Conservation (phyloP, 2,329 filamentous ascomycete genomes). For the Sclerotinia trifoliorum region DNA sequence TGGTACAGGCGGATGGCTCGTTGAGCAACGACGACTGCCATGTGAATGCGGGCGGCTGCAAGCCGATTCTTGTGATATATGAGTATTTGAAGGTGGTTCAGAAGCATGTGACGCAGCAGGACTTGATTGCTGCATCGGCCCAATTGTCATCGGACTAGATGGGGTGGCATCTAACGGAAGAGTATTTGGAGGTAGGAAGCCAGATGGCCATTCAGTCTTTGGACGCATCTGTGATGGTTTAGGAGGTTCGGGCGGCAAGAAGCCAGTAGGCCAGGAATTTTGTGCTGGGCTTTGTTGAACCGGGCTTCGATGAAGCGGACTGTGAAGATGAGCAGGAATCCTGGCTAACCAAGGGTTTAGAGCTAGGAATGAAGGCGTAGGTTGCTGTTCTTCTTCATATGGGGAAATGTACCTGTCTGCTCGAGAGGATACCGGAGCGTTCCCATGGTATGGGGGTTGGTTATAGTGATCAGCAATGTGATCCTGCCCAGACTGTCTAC, state of each 20-base stretch:
- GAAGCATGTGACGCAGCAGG: neutral
- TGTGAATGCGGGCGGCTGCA: neutral
- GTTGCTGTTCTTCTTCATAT: neutral
- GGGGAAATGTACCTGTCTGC: neutral
- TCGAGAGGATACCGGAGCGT: neutral
- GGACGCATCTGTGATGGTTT: neutral
- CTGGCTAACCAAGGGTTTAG: slow-evolving; percentile 1
- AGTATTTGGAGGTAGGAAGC: slow-evolving; percentile 2
- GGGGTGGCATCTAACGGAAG: neutral
- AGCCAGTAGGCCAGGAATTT: slow-evolving; percentile 18
- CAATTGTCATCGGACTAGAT: neutral
- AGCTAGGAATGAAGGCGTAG: neutral
- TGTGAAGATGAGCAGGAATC: neutral
- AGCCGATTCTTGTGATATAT: neutral
- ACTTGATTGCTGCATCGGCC: neutral
- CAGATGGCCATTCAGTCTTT: slow-evolving; percentile 11
- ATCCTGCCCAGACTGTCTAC: neutral
- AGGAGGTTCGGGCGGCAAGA: neutral
- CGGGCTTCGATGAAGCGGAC: neutral
- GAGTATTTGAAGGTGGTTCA: neutral
- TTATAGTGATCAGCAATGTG: neutral
- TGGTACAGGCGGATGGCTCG: neutral
- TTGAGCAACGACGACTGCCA: neutral
- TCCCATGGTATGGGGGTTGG: neutral
- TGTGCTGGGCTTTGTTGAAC: neutral